These are phyloP conservation scores for Heimioporus sp. DNA, from an alignment of 768 basidiomycete genomes.

Conservation along the genomic window DNA sequence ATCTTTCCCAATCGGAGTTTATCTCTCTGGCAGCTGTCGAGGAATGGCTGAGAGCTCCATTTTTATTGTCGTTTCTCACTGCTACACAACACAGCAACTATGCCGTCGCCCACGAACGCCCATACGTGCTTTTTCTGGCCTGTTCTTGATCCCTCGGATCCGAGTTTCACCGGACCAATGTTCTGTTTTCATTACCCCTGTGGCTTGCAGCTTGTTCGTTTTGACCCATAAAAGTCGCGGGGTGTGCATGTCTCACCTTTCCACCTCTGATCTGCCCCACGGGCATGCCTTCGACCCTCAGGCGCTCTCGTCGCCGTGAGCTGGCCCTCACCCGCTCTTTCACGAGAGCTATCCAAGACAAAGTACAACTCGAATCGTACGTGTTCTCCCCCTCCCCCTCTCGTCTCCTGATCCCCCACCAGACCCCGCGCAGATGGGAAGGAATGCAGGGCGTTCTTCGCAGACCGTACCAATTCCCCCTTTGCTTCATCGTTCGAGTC, in stretches of 20 bases:
- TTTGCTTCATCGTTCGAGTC: slow-evolving; percentile 16
- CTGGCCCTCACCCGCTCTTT: slow-evolving; percentile 51
- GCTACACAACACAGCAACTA: not conserved
- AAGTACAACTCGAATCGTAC: slow-evolving; percentile 33
- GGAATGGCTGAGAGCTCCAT: slow-evolving; percentile 12
- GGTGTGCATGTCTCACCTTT: slow-evolving; percentile 9
- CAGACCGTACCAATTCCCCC: slow-evolving; percentile 21
- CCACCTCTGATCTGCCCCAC: slow-evolving; percentile 16
- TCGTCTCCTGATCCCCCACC: slow-evolving; percentile 7
- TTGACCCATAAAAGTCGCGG: slow-evolving; percentile 29
- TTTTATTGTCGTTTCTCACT: slow-evolving; percentile 12
- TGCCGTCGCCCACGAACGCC: not conserved
- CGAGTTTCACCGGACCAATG: slow-evolving; percentile 12
- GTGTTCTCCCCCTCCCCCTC: slow-evolving; percentile 9
- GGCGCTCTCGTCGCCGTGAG: slow-evolving; percentile 47
- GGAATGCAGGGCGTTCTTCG: slow-evolving; percentile 17
- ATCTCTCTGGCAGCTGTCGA: slow-evolving; percentile 7
- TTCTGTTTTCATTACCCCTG: slow-evolving; percentile 23
- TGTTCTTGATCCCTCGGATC: slow-evolving; percentile 8
- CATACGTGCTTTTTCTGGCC: too few relatives aligned
- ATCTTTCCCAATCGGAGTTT: slow-evolving; percentile 10
- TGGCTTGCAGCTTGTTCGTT: slow-evolving; percentile 22
- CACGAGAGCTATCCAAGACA: slow-evolving; percentile 44
- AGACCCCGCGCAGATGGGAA: slow-evolving; percentile 17
- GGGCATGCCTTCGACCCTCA: slow-evolving; percentile 42